phyloP scores from a whole-genome alignment of 148 eudicot species.

The Vaccinium darrowii region DNA sequence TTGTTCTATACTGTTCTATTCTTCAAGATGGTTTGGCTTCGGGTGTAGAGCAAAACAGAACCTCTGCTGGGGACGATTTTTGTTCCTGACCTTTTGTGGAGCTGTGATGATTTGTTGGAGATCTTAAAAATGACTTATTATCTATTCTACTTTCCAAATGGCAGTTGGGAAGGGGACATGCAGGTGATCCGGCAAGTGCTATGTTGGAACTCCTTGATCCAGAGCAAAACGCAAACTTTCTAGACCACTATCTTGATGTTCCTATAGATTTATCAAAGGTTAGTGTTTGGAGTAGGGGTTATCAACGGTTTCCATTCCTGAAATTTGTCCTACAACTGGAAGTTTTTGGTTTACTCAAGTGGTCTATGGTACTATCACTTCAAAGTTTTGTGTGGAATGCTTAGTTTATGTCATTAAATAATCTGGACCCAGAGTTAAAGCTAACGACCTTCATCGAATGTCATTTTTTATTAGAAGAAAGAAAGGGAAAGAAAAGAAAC shows the following conservation, averaged over 20 bases:
- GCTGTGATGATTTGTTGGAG: not conserved
- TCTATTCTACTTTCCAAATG: slow-evolving; percentile 12
- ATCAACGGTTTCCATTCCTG: not conserved
- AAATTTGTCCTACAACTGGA: not conserved
- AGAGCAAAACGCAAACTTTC: slow-evolving; percentile 96
- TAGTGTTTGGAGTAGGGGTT: slow-evolving; percentile 16
- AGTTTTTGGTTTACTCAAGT: not conserved
- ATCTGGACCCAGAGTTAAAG: not conserved
- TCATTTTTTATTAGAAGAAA: not conserved
- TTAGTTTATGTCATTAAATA: not conserved
- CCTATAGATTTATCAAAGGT: slow-evolving; percentile 97
- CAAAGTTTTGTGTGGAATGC: not conserved
- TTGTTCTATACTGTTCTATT: not conserved
- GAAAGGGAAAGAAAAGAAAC: not conserved
- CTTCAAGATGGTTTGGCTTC: not conserved
- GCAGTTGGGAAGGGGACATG: slow-evolving; percentile 95
- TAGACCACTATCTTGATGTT: slow-evolving; percentile 98
- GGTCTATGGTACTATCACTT: not conserved
- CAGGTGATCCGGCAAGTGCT: slow-evolving; percentile 99
- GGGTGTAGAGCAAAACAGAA: not conserved
- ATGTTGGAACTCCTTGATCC: slow-evolving; percentile 99
- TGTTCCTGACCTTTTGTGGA: not conserved
- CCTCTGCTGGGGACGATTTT: not conserved
- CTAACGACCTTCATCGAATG: not conserved
- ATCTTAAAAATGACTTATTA: slow-evolving; percentile 17